Conservation (phyloP, 2,329 filamentous ascomycete genomes). For the Aspergillus ustus region DNA sequence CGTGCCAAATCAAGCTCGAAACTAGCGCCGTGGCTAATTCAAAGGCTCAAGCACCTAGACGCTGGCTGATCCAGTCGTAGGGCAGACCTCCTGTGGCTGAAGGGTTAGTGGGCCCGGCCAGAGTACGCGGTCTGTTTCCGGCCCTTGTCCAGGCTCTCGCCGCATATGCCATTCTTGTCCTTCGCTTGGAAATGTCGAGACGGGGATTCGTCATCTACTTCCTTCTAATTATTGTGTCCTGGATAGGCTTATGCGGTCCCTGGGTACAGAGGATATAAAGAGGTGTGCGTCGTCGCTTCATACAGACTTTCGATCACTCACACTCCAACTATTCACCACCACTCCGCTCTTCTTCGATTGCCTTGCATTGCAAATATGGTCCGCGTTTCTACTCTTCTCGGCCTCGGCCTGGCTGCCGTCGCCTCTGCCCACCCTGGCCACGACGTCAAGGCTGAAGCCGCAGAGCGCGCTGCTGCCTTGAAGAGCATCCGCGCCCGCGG, state of each 20-base stretch:
- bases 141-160: not conserved
- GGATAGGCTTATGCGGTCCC: no score
- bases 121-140: not conserved
- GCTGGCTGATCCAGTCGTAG: not conserved
- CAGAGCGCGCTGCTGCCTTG: slow-evolving; percentile 55
- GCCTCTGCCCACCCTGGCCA: slow-evolving; percentile 55
- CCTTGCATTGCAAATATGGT: slow-evolving; percentile 17
- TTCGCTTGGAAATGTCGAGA: not conserved
- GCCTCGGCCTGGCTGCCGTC: slow-evolving; percentile 31
- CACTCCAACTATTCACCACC: not conserved
- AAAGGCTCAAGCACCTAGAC: not conserved
- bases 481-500: slow-evolving; percentile 43
- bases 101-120: not conserved
- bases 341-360: not conserved
- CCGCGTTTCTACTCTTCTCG: slow-evolving; percentile 26
- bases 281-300: not conserved
- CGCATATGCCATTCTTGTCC: not conserved
- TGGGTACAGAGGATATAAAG: slow-evolving; percentile 2
- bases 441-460: slow-evolving; percentile 53
- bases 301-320: not conserved
- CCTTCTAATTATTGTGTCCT: not conserved
- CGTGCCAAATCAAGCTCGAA: not conserved
- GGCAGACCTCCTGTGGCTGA: not conserved
- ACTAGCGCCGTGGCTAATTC: not conserved
- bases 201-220: not conserved